These are phyloP conservation scores for Tephrocybe rancida DNA, from an alignment of 768 basidiomycete species.

Conservation along the genomic window DNA sequence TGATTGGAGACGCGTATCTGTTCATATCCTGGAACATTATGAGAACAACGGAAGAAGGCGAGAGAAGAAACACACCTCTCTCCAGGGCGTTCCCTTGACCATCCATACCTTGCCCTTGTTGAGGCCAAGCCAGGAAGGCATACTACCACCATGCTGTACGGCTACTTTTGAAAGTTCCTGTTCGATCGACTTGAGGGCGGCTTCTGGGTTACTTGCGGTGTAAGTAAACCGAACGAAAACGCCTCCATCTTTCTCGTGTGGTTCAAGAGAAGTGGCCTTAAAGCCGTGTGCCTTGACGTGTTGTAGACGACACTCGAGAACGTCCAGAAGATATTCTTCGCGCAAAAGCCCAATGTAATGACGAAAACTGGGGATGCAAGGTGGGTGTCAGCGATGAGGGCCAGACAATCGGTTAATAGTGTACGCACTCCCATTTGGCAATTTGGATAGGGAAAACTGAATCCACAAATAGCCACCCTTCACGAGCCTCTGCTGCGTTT, in stretches of 20 bases:
- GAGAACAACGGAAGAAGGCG: background rate
- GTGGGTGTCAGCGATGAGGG: conserved; percentile 4
- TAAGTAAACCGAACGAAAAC: conserved; percentile 81
- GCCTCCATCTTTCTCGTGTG: conserved; percentile 81
- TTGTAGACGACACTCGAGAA: conserved; percentile 50
- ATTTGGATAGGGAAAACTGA: conserved; percentile 78
- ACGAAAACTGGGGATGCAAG: conserved; percentile 50
- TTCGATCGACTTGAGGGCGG: conserved; percentile 50
- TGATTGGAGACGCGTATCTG: conserved; percentile 70
- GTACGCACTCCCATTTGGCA: conserved; percentile 71
- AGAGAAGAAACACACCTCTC: conserved; percentile 55
- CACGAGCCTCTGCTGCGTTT: background rate
- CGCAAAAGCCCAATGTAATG: conserved; percentile 63
- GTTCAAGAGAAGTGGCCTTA: conserved; percentile 61
- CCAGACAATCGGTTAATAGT: background rate
- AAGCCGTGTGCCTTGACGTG: conserved; percentile 59
- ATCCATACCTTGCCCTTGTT: conserved; percentile 61
- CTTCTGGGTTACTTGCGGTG: conserved; percentile 35
- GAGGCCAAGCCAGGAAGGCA: conserved; percentile 66
- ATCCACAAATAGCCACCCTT: conserved; percentile 67
- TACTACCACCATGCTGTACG: conserved; percentile 50
- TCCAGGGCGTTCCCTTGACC: conserved; percentile 80
- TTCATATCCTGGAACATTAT: conserved; percentile 71
- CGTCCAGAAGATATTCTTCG: conserved; percentile 55
- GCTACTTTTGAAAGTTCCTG: conserved; percentile 45